Conservation (phyloP, 1,284 basidiomycete species). For the Porogramme epimiltina region DNA sequence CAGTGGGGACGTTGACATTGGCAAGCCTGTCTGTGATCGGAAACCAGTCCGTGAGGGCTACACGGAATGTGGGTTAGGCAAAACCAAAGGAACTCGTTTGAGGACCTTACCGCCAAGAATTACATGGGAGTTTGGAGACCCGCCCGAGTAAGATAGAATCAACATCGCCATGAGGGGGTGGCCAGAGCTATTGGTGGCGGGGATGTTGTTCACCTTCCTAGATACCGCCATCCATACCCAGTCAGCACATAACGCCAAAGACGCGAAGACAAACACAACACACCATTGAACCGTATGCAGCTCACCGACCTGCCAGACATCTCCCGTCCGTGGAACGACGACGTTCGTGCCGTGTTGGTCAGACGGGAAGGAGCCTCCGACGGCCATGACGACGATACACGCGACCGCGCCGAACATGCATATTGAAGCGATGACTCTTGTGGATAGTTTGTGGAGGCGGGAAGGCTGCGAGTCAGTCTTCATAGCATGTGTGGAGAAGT, state of each 20-base stretch:
- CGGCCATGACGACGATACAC: conserved; percentile 13
- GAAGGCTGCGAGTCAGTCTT: conserved; percentile 2
- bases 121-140: conserved; percentile 5
- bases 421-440: conserved; percentile 3
- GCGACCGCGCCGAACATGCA: conserved; percentile 5
- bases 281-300: conserved; percentile 21
- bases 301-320: conserved; percentile 19
- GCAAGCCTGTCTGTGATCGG: conserved; percentile 16
- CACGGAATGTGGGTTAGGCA: neutral
- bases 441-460: conserved; percentile 9
- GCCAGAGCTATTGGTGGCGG: conserved; percentile 12
- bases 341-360: conserved; percentile 13
- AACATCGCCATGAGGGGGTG: conserved; percentile 12
- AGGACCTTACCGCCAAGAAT: conserved; percentile 9
- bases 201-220: conserved; percentile 14
- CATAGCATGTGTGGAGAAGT: conserved; percentile 1
- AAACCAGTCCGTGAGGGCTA: conserved; percentile 20
- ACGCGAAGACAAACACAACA: no score
- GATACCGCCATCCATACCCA: no score
- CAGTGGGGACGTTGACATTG: conserved; percentile 17
- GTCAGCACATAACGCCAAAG: no score
- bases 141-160: conserved; percentile 13
- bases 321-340: conserved; percentile 13
- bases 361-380: conserved; percentile 15
- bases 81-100: neutral